These are phyloP conservation scores for Mucor circinelloides DNA, from an alignment of 371 early-diverging fungal genomes.

Conservation along the genomic window DNA sequence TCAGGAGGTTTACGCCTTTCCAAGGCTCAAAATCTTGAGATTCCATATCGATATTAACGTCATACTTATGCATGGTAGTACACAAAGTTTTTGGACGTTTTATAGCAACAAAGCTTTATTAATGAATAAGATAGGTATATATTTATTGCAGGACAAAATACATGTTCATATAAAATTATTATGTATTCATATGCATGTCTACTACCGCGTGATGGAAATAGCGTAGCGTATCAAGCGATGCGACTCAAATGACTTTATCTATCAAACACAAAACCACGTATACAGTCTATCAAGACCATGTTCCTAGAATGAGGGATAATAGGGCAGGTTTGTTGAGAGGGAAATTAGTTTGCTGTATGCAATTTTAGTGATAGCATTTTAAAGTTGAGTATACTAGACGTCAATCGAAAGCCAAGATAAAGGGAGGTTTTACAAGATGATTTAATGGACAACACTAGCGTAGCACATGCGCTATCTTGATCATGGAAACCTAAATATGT, in stretches of 20 bases:
- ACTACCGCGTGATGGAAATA: neutral
- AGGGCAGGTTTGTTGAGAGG: no score
- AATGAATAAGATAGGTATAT: neutral
- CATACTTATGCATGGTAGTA: neutral
- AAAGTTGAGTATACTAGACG: neutral
- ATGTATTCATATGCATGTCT: neutral
- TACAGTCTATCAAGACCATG: neutral
- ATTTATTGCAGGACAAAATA: neutral
- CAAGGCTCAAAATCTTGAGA: neutral
- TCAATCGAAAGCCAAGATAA: neutral
- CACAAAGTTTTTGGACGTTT: neutral
- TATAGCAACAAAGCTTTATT: no score
- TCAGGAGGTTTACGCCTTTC: no score
- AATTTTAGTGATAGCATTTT: no score
- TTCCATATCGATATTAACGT: neutral
- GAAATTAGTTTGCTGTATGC: no score
- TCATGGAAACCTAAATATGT: neutral
- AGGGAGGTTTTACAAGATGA: neutral
- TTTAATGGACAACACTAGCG: neutral
- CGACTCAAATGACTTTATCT: neutral
- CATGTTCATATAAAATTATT: neutral
- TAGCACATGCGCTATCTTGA: neutral
- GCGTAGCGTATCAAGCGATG: neutral
- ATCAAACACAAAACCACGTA: neutral
- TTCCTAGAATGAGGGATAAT: neutral